Percentiles rank a stretch among this genome's conserved stretches.
phyloP scores from a whole-genome alignment of 116 monocot species.

The Posidonia oceanica region DNA sequence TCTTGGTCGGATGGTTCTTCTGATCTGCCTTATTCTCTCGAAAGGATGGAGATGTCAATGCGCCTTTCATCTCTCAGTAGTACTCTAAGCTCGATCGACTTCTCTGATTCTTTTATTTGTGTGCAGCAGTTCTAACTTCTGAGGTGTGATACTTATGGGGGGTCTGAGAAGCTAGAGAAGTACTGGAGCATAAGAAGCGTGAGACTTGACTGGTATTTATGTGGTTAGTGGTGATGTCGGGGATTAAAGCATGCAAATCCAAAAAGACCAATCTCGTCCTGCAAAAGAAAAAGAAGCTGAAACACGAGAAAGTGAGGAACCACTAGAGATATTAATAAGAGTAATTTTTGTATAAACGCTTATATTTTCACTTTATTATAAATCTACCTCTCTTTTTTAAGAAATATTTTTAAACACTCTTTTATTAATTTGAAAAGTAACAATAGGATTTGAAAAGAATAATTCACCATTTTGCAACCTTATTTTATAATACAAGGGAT shows the following conservation, averaged over 20 bases:
- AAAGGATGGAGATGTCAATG: slow-evolving; percentile 4
- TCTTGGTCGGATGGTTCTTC: background rate
- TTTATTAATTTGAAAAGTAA: no score
- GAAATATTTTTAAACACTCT: background rate
- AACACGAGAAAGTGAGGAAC: background rate
- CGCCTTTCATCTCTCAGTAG: background rate
- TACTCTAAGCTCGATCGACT: background rate
- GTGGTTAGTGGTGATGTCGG: no score
- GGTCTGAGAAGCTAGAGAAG: no score
- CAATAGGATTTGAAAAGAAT: no score
- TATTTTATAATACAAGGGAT: no score
- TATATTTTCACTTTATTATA: no score
- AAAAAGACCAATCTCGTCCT: background rate
- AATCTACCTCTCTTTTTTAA: background rate
- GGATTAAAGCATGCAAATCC: background rate
- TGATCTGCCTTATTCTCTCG: background rate
- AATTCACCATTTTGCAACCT: no score
- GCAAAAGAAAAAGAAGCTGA: background rate
- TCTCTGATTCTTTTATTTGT: background rate
- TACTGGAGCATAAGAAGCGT: background rate
- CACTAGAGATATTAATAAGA: background rate
- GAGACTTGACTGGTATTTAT: no score
- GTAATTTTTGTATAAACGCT: background rate
- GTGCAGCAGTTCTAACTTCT: background rate
- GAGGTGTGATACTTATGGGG: no score